phyloP scores from a whole-genome alignment of 495 filamentous ascomycete species.

The Trichoderma asperelloides region DNA sequence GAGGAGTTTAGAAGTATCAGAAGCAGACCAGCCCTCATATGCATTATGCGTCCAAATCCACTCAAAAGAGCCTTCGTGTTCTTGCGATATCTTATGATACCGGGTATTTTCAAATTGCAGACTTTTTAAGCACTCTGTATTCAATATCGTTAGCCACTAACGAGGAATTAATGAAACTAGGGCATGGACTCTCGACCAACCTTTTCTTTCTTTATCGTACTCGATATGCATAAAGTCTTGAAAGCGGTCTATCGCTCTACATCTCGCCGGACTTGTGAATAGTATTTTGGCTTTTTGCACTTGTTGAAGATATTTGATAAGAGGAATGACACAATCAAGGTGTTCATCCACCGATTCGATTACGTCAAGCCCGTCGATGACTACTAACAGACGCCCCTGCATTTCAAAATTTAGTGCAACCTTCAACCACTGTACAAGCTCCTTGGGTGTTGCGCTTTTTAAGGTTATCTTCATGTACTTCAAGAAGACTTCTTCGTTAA shows the following conservation, averaged over 20 bases:
- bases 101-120: background rate
- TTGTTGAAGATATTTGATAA: background rate
- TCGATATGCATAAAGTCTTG: background rate
- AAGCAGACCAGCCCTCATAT: background rate
- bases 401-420: no score
- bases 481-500: no score
- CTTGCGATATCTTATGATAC: background rate
- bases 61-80: background rate
- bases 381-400: background rate
- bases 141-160: background rate
- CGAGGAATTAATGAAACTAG: background rate
- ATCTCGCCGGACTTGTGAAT: background rate
- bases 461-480: no score
- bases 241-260: rapidly evolving
- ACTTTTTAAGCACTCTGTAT: background rate
- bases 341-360: background rate
- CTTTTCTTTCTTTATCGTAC: background rate
- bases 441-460: no score
- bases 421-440: no score
- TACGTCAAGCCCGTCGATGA: background rate
- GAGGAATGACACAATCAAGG: background rate
- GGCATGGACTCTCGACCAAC: background rate
- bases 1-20: background rate
- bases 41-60: background rate
- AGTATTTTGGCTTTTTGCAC: background rate